phyloP scores from a whole-genome alignment of 345 rosid species.

The Pugionium cornutum region DNA sequence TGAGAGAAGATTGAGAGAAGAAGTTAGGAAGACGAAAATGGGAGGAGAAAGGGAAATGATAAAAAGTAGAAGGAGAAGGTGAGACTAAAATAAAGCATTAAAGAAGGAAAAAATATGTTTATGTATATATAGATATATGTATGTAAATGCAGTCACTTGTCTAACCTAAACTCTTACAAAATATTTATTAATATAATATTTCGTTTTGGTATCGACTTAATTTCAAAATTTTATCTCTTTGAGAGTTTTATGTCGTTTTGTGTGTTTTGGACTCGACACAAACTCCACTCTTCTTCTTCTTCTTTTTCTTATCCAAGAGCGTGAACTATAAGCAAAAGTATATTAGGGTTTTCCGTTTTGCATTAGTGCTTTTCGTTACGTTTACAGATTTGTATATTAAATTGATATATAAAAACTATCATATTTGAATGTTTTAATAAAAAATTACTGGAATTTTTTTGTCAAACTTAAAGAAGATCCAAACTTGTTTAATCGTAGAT shows the following conservation, averaged over 20 bases:
- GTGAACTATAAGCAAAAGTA: constrained; percentile 12
- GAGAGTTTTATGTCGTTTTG: constrained; percentile 38
- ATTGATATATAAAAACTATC: no score
- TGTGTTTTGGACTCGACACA: constrained; percentile 34
- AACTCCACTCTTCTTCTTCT: not conserved
- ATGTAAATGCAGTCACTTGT: constrained; percentile 41
- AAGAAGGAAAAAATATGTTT: constrained; percentile 34
- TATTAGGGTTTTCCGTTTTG: no score
- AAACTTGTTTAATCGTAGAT: no score
- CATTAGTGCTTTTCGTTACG: no score
- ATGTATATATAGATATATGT: not conserved
- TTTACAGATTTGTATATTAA: no score
- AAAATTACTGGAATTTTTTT: no score
- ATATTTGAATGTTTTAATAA: no score
- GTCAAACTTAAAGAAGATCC: no score
- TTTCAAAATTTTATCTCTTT: constrained; percentile 14
- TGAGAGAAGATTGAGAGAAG: constrained; percentile 18
- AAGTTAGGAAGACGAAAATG: constrained; percentile 17
- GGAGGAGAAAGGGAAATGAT: constrained; percentile 20
- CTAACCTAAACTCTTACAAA: constrained; percentile 44
- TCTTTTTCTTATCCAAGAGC: constrained; percentile 21
- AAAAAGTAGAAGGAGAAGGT: constrained; percentile 44
- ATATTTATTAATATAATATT: not conserved
- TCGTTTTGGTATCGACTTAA: constrained; percentile 30
- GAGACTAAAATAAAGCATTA: constrained; percentile 42